A percentile compares a stretch with the other conserved stretches of the same genome.
Conservation (phyloP, 352 stramenopile species). For the Globisporangium okanoganense region DNA sequence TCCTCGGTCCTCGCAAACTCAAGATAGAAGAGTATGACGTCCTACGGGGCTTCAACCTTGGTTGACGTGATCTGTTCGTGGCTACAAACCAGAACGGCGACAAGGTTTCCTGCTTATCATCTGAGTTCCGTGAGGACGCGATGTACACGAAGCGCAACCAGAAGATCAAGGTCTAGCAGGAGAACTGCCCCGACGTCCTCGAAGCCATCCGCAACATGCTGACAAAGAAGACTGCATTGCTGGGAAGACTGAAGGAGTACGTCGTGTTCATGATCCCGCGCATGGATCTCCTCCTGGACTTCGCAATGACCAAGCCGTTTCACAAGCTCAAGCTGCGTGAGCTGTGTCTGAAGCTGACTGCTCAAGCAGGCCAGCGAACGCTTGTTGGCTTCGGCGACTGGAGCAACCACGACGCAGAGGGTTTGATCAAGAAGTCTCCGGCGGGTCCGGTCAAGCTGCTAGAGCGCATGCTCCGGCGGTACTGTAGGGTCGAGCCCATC, state of each 20-base stretch:
- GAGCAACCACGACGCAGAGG: conserved; percentile 4
- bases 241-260: conserved; percentile 7
- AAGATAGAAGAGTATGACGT: background rate
- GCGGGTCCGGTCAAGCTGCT: conserved; percentile 2
- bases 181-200: background rate
- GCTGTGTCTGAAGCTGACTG: conserved; percentile 11
- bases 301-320: conserved; percentile 15
- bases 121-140: conserved; percentile 17
- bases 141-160: conserved; percentile 14
- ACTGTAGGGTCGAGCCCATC: background rate
- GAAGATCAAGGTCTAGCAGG: conserved; percentile 10
- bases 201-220: conserved; percentile 15
- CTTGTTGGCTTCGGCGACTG: conserved; percentile 19
- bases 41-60: conserved; percentile 13
- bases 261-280: conserved; percentile 4
- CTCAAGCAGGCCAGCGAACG: background rate
- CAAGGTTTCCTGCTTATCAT: background rate
- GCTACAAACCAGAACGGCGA: conserved; percentile 13
- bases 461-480: conserved; percentile 1
- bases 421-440: conserved; percentile 18
- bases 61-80: conserved; percentile 16
- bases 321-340: conserved; percentile 11
- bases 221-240: conserved; percentile 16
- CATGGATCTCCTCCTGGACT: conserved; percentile 10
- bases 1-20: too few species aligned